phyloP scores from a whole-genome alignment of 805 yeast genomes.

The Ogataea trehaloabstinens region DNA sequence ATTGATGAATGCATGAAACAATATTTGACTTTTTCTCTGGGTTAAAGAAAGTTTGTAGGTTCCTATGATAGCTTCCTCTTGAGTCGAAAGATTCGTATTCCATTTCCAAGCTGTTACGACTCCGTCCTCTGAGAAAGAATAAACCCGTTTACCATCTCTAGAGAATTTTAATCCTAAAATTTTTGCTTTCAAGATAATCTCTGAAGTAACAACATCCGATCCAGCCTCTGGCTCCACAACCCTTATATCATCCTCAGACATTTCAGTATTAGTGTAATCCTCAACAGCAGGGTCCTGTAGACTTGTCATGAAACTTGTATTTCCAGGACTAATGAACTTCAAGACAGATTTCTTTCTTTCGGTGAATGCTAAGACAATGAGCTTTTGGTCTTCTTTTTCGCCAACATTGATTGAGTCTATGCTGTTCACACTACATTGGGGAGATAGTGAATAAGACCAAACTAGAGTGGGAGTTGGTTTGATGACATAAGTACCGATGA shows the following conservation, averaged over 20 bases:
- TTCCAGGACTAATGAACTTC: constrained; percentile 28
- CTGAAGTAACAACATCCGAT: constrained; percentile 31
- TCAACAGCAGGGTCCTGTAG: not conserved
- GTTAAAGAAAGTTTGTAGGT: constrained; percentile 10
- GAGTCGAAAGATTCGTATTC: constrained; percentile 12
- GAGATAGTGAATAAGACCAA: constrained; percentile 55
- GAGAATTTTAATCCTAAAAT: constrained; percentile 29
- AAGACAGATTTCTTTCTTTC: constrained; percentile 34
- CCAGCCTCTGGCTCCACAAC: constrained; percentile 32
- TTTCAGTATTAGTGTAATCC: constrained; percentile 27
- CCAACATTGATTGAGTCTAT: constrained; percentile 35
- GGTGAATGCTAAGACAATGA: constrained; percentile 33
- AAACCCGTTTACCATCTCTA: constrained; percentile 27
- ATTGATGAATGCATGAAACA: constrained; percentile 27
- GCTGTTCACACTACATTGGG: constrained; percentile 41
- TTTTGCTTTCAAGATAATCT: constrained; percentile 25
- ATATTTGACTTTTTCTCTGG: constrained; percentile 9
- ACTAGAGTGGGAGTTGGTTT: constrained; percentile 56
- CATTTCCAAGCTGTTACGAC: constrained; percentile 25
- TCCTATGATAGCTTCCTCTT: constrained; percentile 7
- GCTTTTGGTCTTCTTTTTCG: constrained; percentile 18
- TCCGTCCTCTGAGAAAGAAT: constrained; percentile 33
- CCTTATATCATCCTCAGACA: constrained; percentile 21
- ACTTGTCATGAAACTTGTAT: constrained; percentile 4
- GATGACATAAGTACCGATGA: constrained; percentile 48